Evolutionary conservation across 495 filamentous ascomycete species (phyloP), one percentile per base, ranked within the genome.

Genomic region (Podospora anserina): DNA sequence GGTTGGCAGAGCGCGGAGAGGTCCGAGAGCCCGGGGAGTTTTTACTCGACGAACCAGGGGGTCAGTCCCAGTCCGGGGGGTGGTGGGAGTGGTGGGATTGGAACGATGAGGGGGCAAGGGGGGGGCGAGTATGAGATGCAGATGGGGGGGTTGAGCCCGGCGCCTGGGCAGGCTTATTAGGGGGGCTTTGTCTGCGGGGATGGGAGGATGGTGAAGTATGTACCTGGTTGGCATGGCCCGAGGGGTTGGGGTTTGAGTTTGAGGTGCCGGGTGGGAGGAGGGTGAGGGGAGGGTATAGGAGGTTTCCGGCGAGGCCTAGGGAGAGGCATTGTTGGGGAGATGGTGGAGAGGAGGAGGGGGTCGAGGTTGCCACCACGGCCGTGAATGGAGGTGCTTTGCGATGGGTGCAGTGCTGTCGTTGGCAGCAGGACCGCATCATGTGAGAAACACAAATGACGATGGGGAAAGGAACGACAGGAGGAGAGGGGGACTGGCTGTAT

Each of bases 81-180:
- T n/a, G 26, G 19, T 28, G 66, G 62, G 15, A 5, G 28, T 32
- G 55, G 18, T 55, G 61, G 32, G 4, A 23, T 32, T 32, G 62
- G 15, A 5, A 30, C 23, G 30, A 32, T 23, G 23, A 23, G 32
- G n/a, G 30, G 53, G 32, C 2, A 23, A 11, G 34, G 34, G 34
- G 11, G 39, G 39, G 15, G 39, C 6, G 39, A 49, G 39, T 49
- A 49, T 49, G 39, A 16, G 39, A 16, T 11, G 39, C 15, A 58
- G 15, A 15, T n/a, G 3, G n/a, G 59, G 27, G 63, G 65, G 55
- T 26, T 44, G 63, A 54, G 58, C 18, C 63, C 68, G 2, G 58
- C 64, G 65, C 65, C 65, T 18, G 69, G 69, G 34, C 69, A 70
- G 69, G 69, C 69, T 19, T 70, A 70, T 49, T 70, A 39, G 66